Conservation (phyloP, 495 filamentous ascomycete species). For the Lophiotrema nucula region DNA sequence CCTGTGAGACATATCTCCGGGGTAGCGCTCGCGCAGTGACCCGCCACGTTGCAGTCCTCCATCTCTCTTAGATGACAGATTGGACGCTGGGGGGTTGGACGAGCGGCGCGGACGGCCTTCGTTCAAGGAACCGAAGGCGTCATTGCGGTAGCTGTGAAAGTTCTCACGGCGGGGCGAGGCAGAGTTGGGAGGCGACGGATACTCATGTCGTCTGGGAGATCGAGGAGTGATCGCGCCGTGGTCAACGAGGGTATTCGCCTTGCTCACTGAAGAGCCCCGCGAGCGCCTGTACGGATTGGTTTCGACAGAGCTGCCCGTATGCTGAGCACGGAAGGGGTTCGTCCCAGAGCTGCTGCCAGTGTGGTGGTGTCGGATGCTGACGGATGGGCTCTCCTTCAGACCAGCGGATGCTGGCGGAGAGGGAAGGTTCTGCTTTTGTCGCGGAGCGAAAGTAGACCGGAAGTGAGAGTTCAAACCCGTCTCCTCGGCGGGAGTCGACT, state of each 20-base stretch:
- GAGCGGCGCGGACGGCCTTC: slow-evolving; percentile 31
- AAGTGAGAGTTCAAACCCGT: slow-evolving; percentile 53
- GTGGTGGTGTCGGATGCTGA: slow-evolving; percentile 14
- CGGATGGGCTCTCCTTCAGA: slow-evolving; percentile 16
- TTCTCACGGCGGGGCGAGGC: slow-evolving; percentile 38
- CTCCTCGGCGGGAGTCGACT: slow-evolving; percentile 53
- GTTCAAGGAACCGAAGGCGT: slow-evolving; percentile 35
- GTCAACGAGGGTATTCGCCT: slow-evolving; percentile 33
- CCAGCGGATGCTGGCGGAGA: slow-evolving; percentile 31
- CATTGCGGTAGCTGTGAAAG: slow-evolving; percentile 37
- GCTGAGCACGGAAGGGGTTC: neutral
- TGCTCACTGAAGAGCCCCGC: slow-evolving; percentile 27
- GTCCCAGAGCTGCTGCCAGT: too few relatives aligned
- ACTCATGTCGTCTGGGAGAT: slow-evolving; percentile 8
- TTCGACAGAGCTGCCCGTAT: slow-evolving; percentile 33
- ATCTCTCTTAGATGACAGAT: neutral
- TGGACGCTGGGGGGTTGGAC: slow-evolving; percentile 15
- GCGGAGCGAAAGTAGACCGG: slow-evolving; percentile 39
- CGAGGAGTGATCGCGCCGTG: slow-evolving; percentile 28
- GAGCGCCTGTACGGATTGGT: slow-evolving; percentile 42
- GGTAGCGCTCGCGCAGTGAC: slow-evolving; percentile 58
- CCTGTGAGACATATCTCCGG: slow-evolving; percentile 59
- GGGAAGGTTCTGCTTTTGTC: slow-evolving; percentile 11
- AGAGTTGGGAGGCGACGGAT: slow-evolving; percentile 33
- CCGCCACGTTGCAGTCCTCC: slow-evolving; percentile 41